Percentiles rank a stretch among this genome's conserved stretches.
Evolutionary conservation across 2,329 filamentous ascomycete species (phyloP).

Genomic region (Xylaria sp.): DNA sequence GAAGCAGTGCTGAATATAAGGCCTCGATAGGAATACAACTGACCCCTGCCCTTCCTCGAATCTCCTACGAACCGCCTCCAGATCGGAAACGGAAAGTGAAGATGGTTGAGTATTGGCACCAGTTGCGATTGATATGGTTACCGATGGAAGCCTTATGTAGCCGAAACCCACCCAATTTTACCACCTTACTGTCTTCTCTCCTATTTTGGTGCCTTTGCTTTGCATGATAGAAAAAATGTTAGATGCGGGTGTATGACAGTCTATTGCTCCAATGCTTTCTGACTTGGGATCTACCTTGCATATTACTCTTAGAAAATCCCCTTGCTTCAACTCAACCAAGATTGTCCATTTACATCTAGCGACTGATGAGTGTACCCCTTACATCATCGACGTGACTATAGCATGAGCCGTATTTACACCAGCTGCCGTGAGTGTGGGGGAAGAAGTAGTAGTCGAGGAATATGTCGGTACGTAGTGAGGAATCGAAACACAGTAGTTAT

Average conservation of each 20-base stretch:
- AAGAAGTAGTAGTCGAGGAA: neutral
- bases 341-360: no score
- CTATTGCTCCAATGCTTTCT: neutral
- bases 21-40: no score
- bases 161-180: neutral
- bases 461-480: neutral
- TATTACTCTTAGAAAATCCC: no score
- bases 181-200: neutral
- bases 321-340: no score
- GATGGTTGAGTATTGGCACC: neutral
- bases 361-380: no score
- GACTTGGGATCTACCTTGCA: no score
- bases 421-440: no score
- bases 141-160: constrained; percentile 5
- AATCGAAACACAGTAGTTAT: neutral
- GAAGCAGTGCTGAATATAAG: no score
- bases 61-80: no score
- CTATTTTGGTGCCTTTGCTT: constrained; percentile 2
- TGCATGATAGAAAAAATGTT: constrained; percentile 3
- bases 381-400: no score
- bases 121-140: constrained; percentile 2
- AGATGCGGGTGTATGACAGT: neutral
- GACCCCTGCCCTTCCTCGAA: no score
- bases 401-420: no score
- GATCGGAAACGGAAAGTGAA: neutral